Base-by-base conservation (phyloP, 495 filamentous ascomycete genomes). In the Geopyxis carbonaria region DNA sequence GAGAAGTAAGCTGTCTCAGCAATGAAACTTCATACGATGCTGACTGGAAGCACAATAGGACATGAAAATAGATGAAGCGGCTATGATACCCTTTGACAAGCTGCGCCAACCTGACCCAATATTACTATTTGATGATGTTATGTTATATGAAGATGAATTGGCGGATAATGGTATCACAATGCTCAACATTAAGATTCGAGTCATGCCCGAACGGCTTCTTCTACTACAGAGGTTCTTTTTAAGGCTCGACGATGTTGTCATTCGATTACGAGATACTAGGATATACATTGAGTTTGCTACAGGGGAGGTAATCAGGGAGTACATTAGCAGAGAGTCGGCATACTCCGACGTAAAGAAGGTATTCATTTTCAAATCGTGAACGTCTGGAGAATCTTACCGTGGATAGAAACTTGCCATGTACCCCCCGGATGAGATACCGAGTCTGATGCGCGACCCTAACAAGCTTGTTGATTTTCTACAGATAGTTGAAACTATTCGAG, bases 121-220 rank as follows among this genome's bases (percentile, higher is more conserved):
- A 45, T 61, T 89, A 0, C 91, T 94, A 61, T 87, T 84, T 55
- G 84, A 95, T 55, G 82, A 93, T 42, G 83, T 95, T 20, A 72
- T 93, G 45, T 67, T 95, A 20, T 97, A 95, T 57, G 89, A 95
- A 63, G 86, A 91, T 59, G 89, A 97, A 61, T 71, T 97, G 40
- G 89, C 93, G 28, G 89, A 97, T 57, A 97, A 97, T 57, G 89
- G 89, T 19, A 87, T 94, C 44, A 73, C 83, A 4, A 68, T 93
- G 57, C 57, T 91, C 8, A 86, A 73, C 18, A 77, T 77, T 61
- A 95, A 95, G 64, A 61, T 94, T 31, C 67, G 89, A 33, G 89
- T 93, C 33, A 93, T 94, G 81, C 80, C 80, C 22, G 70, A 72
- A 40, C 64, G 89, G 30, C 70, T 95, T 53, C 67, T 97, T 38